Evolutionary conservation across 2,329 filamentous ascomycete genomes (phyloP).

Genomic region (Davidsoniella eucalypti): DNA sequence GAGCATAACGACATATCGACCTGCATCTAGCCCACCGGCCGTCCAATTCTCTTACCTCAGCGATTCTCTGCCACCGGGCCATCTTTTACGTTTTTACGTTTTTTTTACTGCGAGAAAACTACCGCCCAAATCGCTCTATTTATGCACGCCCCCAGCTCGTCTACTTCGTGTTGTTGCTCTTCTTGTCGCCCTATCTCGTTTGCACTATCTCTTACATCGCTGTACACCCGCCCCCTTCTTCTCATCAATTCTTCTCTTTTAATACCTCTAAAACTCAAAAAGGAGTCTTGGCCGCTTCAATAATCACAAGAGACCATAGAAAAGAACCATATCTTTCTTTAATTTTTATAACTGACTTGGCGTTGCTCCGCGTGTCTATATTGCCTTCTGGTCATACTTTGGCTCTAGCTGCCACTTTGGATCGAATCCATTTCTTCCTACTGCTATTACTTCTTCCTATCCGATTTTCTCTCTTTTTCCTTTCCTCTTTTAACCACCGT

Average conservation of each 20-base stretch:
- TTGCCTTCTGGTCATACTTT: no score
- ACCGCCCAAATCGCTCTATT: no score
- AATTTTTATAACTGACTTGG: no score
- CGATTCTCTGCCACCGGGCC: not conserved
- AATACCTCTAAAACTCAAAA: no score
- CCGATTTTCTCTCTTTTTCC: not conserved
- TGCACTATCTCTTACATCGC: not conserved
- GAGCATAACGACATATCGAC: not conserved
- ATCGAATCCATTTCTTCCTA: no score
- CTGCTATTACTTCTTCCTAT: not conserved
- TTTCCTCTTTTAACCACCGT: not conserved
- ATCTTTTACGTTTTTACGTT: not conserved
- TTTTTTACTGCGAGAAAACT: no score
- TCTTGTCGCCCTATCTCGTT: slow-evolving; percentile 1
- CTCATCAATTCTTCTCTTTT: not conserved
- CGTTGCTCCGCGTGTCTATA: no score
- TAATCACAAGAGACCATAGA: no score
- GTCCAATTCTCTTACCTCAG: not conserved
- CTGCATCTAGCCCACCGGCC: not conserved
- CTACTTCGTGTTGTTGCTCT: slow-evolving; percentile 2
- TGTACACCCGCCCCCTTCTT: not conserved
- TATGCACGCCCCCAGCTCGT: not conserved
- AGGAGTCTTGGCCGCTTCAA: no score
- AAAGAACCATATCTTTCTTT: no score
- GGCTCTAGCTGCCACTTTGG: no score